phyloP scores from a whole-genome alignment of 1,284 basidiomycete species.

The Vanrija sp. region DNA sequence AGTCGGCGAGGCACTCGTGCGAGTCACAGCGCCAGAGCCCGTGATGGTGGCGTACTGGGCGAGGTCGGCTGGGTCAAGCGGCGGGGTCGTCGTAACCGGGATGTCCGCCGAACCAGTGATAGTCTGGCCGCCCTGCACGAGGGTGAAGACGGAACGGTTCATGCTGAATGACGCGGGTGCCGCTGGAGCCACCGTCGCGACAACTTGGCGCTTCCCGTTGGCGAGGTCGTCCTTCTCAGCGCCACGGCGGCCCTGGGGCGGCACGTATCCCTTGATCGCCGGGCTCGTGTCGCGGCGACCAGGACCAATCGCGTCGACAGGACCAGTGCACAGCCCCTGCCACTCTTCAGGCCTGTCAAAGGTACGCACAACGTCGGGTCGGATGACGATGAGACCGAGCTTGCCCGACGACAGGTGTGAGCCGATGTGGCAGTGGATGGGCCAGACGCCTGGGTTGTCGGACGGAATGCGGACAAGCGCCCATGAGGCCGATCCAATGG shows the following conservation, averaged over 20 bases:
- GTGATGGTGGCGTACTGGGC: too few species aligned
- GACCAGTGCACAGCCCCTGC: conserved; percentile 1
- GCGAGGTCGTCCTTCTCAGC: background rate
- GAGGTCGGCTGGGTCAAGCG: too few species aligned
- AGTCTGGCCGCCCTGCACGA: too few species aligned
- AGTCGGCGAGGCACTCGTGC: too few species aligned
- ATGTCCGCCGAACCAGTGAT: too few species aligned
- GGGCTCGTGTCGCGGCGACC: background rate
- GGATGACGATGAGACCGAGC: conserved; percentile 5
- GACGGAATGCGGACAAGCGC: conserved; percentile 24
- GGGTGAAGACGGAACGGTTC: too few species aligned
- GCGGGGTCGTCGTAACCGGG: too few species aligned
- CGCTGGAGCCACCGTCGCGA: too few species aligned
- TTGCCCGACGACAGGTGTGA: conserved; percentile 25
- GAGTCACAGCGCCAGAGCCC: too few species aligned
- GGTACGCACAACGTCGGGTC: background rate
- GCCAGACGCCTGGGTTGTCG: conserved; percentile 26
- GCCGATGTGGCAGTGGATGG: conserved; percentile 28
- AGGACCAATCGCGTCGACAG: background rate
- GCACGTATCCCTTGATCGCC: background rate
- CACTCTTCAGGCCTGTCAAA: background rate
- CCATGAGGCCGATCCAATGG: conserved; percentile 24
- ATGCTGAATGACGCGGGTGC: too few species aligned
- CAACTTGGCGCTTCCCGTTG: background rate
- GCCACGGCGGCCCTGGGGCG: background rate